Conservation (phyloP, 257 asterid genomes). For the Euphrasia confusa region DNA sequence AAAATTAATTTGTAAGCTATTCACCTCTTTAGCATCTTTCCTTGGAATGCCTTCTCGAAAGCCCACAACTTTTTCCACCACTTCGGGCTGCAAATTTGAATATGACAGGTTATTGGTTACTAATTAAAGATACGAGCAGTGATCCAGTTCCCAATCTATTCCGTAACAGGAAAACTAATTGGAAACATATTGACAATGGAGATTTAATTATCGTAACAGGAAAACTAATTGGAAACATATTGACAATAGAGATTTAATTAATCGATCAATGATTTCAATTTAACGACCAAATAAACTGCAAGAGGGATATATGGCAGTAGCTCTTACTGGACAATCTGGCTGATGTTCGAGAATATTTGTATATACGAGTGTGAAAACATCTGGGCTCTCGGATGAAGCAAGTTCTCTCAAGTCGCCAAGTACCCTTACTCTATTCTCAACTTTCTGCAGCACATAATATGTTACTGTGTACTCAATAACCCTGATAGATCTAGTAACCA, state of each 20-base stretch:
- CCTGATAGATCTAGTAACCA: background rate
- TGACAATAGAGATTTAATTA: no score
- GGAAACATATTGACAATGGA: no score
- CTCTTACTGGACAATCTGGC: constrained; percentile 96
- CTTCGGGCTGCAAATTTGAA: constrained; percentile 75
- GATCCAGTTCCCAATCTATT: no score
- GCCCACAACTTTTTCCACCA: constrained; percentile 84
- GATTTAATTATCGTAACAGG: no score
- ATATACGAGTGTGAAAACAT: constrained; percentile 82
- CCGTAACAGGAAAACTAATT: no score
- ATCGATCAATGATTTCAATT: no score
- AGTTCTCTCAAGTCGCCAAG: constrained; percentile 88
- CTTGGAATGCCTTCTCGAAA: constrained; percentile 95
- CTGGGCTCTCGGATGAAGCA: constrained; percentile 98
- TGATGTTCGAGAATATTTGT: constrained; percentile 92
- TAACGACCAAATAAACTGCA: no score
- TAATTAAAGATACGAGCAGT: no score
- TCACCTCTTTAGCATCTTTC: constrained; percentile 96
- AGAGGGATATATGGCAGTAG: background rate
- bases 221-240: no score
- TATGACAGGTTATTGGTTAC: background rate
- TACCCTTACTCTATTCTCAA: constrained; percentile 68
- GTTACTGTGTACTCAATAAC: background rate
- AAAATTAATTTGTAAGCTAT: background rate
- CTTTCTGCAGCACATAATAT: constrained; percentile 58